A percentile compares a stretch with the other conserved stretches of the same genome.
Conservation (phyloP, 2,329 filamentous ascomycete genomes). For the Exophiala sp. region DNA sequence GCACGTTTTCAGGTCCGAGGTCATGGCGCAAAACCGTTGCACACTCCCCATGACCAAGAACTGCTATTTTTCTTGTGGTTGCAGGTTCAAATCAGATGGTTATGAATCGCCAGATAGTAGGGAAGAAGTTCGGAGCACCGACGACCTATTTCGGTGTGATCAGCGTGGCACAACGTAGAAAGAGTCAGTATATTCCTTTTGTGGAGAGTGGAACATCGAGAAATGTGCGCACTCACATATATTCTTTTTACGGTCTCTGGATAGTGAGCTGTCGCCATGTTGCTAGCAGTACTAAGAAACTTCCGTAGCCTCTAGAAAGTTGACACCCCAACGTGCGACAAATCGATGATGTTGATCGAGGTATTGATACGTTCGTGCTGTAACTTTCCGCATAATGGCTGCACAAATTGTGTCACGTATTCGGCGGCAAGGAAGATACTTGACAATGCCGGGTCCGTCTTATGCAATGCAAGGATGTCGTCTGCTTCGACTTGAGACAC, state of each 20-base stretch:
- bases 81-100: constrained; percentile 75
- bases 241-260: constrained; percentile 12
- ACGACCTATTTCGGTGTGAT: constrained; percentile 5
- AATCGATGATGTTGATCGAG: constrained; percentile 12
- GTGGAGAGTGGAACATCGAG: not conserved
- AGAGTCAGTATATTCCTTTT: not conserved
- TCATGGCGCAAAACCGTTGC: not conserved
- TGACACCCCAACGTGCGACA: constrained; percentile 5
- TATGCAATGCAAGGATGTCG: constrained; percentile 9
- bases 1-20: constrained; percentile 6
- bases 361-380: constrained; percentile 1
- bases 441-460: constrained; percentile 6
- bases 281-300: constrained; percentile 7
- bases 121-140: constrained; percentile 63
- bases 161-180: not conserved
- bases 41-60: constrained; percentile 6
- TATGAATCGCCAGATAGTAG: constrained; percentile 87
- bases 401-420: constrained; percentile 13
- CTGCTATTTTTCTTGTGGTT: constrained; percentile 12
- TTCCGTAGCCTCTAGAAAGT: constrained; percentile 7
- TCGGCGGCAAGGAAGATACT: constrained; percentile 11
- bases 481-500: constrained; percentile 6
- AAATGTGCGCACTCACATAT: constrained; percentile 7
- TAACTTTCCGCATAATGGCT: constrained; percentile 9
- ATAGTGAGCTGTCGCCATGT: constrained; percentile 12